Evolutionary conservation across 805 yeast genomes (phyloP).

Genomic region (Ogataea paraovalis): DNA sequence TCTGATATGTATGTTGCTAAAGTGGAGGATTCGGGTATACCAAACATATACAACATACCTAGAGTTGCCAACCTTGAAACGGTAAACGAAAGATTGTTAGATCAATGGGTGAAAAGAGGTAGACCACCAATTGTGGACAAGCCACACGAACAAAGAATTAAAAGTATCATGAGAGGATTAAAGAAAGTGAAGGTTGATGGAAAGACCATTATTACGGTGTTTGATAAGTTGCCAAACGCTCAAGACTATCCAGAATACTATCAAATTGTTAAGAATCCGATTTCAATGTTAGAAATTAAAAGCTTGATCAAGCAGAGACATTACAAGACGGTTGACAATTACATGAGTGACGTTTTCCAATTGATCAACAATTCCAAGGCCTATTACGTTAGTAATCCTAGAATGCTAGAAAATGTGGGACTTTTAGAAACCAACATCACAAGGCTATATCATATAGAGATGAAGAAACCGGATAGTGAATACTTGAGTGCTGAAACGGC

Average conservation of each 20-base stretch:
- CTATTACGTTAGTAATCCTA: conserved; percentile 56
- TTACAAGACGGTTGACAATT: conserved; percentile 70
- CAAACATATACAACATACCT: conserved; percentile 28
- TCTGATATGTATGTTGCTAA: conserved; percentile 23
- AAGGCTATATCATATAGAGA: conserved; percentile 58
- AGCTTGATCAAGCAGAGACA: conserved; percentile 82
- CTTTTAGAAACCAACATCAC: conserved; percentile 60
- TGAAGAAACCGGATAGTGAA: conserved; percentile 78
- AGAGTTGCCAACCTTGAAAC: conserved; percentile 16
- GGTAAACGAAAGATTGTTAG: conserved; percentile 25
- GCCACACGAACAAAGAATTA: conserved; percentile 89
- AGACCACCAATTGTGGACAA: conserved; percentile 89
- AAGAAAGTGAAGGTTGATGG: conserved; percentile 66
- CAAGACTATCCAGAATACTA: conserved; percentile 53
- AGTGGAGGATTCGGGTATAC: conserved; percentile 24
- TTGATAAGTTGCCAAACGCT: conserved; percentile 79
- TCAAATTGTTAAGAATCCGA: conserved; percentile 51
- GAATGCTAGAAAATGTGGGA: conserved; percentile 57
- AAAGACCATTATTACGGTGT: conserved; percentile 41
- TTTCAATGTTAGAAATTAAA: conserved; percentile 68
- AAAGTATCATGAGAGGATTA: conserved; percentile 75
- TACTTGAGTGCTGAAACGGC: conserved; percentile 56
- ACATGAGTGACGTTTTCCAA: conserved; percentile 69
- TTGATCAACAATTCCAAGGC: conserved; percentile 72
- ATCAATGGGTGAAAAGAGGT: conserved; percentile 67